phyloP scores from a whole-genome alignment of 2,329 filamentous ascomycete genomes.

The Sporothrix phasma region DNA sequence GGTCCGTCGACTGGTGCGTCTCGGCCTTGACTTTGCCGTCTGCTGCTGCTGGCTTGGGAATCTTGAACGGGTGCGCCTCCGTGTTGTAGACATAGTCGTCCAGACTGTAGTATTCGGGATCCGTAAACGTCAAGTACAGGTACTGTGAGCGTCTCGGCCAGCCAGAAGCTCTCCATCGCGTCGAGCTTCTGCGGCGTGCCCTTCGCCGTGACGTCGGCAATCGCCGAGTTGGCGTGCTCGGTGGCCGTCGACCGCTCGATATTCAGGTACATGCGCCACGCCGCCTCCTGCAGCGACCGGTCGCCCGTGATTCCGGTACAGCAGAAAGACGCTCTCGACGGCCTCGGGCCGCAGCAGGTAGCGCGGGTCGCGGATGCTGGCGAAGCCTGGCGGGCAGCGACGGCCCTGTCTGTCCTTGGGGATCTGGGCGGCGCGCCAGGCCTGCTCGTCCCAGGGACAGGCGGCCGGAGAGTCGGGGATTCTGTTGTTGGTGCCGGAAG shows the following conservation, averaged over 20 bases:
- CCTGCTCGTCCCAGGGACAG: slow-evolving; percentile 29
- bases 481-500: not conserved
- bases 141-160: slow-evolving; percentile 22
- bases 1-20: not conserved
- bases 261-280: slow-evolving; percentile 67
- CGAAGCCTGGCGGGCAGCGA: slow-evolving; percentile 22
- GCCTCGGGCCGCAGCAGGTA: slow-evolving; percentile 61
- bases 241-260: slow-evolving; percentile 52
- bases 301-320: slow-evolving; percentile 72
- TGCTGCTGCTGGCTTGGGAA: slow-evolving; percentile 26
- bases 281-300: slow-evolving; percentile 60
- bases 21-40: not conserved
- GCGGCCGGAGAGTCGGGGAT: not conserved
- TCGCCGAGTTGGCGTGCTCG: slow-evolving; percentile 18
- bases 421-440: slow-evolving; percentile 24
- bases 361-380: slow-evolving; percentile 23
- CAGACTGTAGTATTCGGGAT: slow-evolving; percentile 18
- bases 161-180: slow-evolving; percentile 21
- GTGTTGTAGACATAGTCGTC: slow-evolving; percentile 20
- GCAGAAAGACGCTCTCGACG: slow-evolving; percentile 64
- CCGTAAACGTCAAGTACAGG: slow-evolving; percentile 18
- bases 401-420: slow-evolving; percentile 15
- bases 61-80: slow-evolving; percentile 19
- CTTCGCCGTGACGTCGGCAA: slow-evolving; percentile 29
- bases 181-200: slow-evolving; percentile 34